Percentiles rank a stretch among this genome's conserved stretches.
These are phyloP conservation scores for maize (Zea mays) DNA, from an alignment of 176 grass and related monocot species.

Conservation along the genomic window Zm-B73-REFERENCE-NAM-5.0 NC_050098.1:235027501-235028000, in stretches of 20 bases:
- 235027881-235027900: conserved; percentile 26
- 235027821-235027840: conserved; percentile 27
- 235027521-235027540: neutral
- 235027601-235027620: neutral
- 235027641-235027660: neutral
- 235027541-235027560: no score
- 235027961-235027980: neutral
- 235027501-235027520: neutral
- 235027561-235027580: neutral
- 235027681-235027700: neutral
- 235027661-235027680: neutral
- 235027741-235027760: neutral
- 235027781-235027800: conserved; percentile 64
- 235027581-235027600: neutral
- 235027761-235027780: conserved; percentile 33
- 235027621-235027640: neutral
- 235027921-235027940: neutral
- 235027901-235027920: neutral
- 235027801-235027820: conserved; percentile 49
- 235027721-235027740: no score
- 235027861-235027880: conserved; percentile 46
- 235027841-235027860: conserved; percentile 18
- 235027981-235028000: neutral
- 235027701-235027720: neutral
- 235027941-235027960: conserved; percentile 30